A percentile compares a stretch with the other conserved stretches of the same genome.
phyloP scores from a whole-genome alignment of 2,329 filamentous ascomycete species.

The Akanthomyces uredinophilus region DNA sequence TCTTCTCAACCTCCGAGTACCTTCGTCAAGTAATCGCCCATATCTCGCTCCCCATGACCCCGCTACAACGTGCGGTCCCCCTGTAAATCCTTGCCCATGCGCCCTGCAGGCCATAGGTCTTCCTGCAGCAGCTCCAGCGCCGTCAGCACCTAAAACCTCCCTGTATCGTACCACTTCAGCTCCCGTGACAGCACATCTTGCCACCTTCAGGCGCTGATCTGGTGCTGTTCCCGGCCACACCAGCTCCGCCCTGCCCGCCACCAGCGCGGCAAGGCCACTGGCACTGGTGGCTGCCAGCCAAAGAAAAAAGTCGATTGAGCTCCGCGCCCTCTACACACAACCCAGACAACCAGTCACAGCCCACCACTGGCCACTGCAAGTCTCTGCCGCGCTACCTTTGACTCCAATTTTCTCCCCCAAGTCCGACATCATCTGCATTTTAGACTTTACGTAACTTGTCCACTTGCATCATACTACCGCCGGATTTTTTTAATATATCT shows the following conservation, averaged over 20 bases:
- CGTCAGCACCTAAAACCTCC: background rate
- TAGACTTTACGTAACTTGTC: conserved; percentile 10
- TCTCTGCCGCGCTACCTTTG: background rate
- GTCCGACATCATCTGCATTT: background rate
- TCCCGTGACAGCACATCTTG: background rate
- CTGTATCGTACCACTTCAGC: background rate
- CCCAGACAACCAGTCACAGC: no score
- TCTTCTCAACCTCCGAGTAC: no score
- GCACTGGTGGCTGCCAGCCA: background rate
- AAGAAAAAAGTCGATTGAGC: background rate
- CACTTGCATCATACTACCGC: conserved; percentile 8
- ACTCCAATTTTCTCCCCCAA: background rate
- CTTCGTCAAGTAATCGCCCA: no score
- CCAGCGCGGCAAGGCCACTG: background rate
- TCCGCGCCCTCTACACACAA: background rate
- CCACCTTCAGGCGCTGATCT: background rate
- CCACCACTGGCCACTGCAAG: background rate
- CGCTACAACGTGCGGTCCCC: background rate
- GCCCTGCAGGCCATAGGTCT: background rate
- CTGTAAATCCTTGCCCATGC: background rate
- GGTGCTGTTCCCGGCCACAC: background rate
- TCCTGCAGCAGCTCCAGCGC: background rate
- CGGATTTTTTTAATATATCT: background rate
- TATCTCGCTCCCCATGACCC: background rate
- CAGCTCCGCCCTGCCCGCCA: background rate